Evolutionary conservation across 768 basidiomycete species (phyloP), one percentile per base, ranked within the genome.

Genomic region (Boletus coccyginus): DNA sequence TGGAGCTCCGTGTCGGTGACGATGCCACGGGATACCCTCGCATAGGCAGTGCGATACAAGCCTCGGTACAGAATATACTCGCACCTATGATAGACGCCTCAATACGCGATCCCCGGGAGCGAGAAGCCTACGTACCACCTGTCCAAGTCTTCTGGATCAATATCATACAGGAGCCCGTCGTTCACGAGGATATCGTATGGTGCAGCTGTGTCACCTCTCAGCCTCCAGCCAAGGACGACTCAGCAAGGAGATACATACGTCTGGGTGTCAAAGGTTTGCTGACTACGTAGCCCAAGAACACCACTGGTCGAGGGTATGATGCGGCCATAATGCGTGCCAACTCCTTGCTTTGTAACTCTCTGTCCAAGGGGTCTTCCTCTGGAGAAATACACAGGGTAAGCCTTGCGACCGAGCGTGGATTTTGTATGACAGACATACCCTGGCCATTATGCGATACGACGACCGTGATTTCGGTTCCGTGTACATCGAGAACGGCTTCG

Each of bases 361-460:
- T 81, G 68, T 96, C 94, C n/a, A 93, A 69, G 0, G 88, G 82
- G 46, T 94, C 92, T 68, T 94, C 90, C 81, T 95, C 93, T 92
- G 66, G 24, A 51, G 17, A 40, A 21, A 50, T 33, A 50, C 3
- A 19, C 44, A 29, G 1, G 29, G 17, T 46, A 21, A 43, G 14
- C 17, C 19, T 45, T 52, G 39, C 48, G 39, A 33, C 31, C 29
- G 46, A 40, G 40, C 13, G 2, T 27, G 14, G 21, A 46, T 27
- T 39, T n/a, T 7, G 46, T 32, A 19, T 19, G 19, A 12, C 5
- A n/a, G 35, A 55, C 68, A 50, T 58, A 88, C 90, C 90, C 80
- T 96, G 94, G 7, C 94, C 94, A 66, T 96, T 95, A 62, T 96
- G 94, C 0, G 91, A 80, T 11, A 95, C 89, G n/a, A 95, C 77